Base-by-base conservation (phyloP, 2,329 filamentous ascomycete genomes). In the Aspergillus phoenicis region DNA sequence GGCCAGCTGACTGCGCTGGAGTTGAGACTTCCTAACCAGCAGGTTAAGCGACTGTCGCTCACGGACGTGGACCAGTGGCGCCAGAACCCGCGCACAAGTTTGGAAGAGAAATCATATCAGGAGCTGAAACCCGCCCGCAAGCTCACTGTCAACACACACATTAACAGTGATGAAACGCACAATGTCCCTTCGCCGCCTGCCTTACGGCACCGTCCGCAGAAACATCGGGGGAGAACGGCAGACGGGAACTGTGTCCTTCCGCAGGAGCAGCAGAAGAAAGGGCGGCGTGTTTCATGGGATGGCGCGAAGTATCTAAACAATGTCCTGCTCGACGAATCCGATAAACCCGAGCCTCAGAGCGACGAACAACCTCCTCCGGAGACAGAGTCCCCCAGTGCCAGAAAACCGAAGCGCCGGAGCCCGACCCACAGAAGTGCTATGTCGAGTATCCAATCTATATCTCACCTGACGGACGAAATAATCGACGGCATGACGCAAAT, bases 31-130 rank as follows among this genome's bases (percentile, higher is more conserved):
- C 72, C 73, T 7, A 74, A 73, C 43, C 74, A 77, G 58, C 73
- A 77, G 28, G 68, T 78, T 10, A 79, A 77, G 59, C 75, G 77
- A 38, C 64, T 78, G 26, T 77, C 77, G 7, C 59, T 79, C 6
- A 71, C 72, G 3, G 76, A 79, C 43, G 56, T 74, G 13, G 77
- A 79, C 17, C 69, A 71, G 30, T 71, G 75, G 68, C 73, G 72
- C 33, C 76, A 74, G 56, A 68, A 67, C 33, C 65, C 73, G 15
- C 72, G 75, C 26, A 62, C 67, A 20, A 69, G 62, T 20, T 36
- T 72, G 2, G 77, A 78, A 2, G 73, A 77, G 2, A 77, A 73
- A 30, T 56, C 64, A 8, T 68, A 69, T 22, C 45, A 65, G 3
- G 75, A 76, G 30, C 68, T 71, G 8, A 74, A 74, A 49, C 66